These are phyloP conservation scores for Cryoendolithus antarcticus DNA, from an alignment of 2,329 filamentous ascomycete genomes.

Conservation along the genomic window DNA sequence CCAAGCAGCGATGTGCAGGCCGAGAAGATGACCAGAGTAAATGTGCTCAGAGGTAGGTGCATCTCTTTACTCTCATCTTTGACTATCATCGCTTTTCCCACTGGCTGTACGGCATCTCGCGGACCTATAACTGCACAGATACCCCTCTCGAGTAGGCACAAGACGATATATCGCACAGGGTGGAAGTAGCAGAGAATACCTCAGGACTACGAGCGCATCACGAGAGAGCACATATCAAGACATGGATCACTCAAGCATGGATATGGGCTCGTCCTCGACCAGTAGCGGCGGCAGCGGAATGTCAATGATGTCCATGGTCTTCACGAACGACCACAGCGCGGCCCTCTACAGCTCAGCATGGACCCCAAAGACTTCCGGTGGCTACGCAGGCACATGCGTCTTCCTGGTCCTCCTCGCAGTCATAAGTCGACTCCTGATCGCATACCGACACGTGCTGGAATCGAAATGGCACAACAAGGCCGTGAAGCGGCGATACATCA, in stretches of 20 bases:
- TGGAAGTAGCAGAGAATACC: too few relatives aligned
- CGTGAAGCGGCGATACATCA: slow-evolving; percentile 62
- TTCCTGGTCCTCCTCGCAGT: slow-evolving; percentile 71
- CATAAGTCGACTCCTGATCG: slow-evolving; percentile 57
- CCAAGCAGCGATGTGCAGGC: too few relatives aligned
- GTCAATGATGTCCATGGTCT: slow-evolving; percentile 43
- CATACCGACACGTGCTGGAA: slow-evolving; percentile 50
- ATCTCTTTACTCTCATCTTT: too few relatives aligned
- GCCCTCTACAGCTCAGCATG: slow-evolving; percentile 57
- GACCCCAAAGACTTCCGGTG: slow-evolving; percentile 57
- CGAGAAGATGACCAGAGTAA: too few relatives aligned
- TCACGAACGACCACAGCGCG: slow-evolving; percentile 51
- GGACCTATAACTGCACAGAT: too few relatives aligned
- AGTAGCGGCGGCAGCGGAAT: slow-evolving; percentile 4
- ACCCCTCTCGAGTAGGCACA: too few relatives aligned
- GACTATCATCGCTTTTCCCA: too few relatives aligned
- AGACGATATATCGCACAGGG: too few relatives aligned
- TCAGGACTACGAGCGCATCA: too few relatives aligned
- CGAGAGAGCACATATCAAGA: too few relatives aligned
- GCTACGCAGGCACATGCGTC: slow-evolving; percentile 82
- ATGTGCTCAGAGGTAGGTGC: too few relatives aligned
- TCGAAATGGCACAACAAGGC: slow-evolving; percentile 61
- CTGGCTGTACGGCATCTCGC: too few relatives aligned
- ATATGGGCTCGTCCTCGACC: slow-evolving; percentile 4
- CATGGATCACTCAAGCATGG: slow-evolving; percentile 4